Base-by-base conservation (phyloP, 306 rosid species). In the Casuarina equisetifolia region DNA sequence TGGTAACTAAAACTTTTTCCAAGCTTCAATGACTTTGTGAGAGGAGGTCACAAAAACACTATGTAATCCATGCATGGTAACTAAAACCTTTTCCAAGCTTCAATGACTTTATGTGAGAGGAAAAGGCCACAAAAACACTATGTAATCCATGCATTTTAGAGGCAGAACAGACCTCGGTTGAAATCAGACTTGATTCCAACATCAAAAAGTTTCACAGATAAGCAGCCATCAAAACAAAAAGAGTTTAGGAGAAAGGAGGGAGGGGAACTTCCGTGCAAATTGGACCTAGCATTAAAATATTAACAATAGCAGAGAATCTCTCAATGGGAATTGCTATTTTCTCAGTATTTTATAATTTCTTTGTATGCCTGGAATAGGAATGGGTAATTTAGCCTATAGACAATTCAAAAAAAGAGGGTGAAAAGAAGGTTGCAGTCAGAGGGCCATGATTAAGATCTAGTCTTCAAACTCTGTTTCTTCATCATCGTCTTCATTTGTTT, bases 401-500 rank as follows among this genome's bases (percentile, higher is more conserved):
- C 36, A 76, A 78, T 17, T 49, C 70, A 62, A 79, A 54, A 1
- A 43, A 11, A 11, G 74, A 69, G 10, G 71, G 49, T 43, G 67
- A 68, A 70, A 19, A 55, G 49, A 46, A 42, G 5, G 16, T n/a
- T 42, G 42, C 50, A n/a, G 3, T 17, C 32, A 69, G 36, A 78
- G 57, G 53, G 75, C 55, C 50, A 74, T 44, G 66, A n/a, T 66
- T 53, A 51, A 73, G 44, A 54, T 76, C 57, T 75, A 85, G 88
- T 92, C 99, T 86, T 92, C 97, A 64, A 92, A 81, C 75, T 95
- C 99, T 5, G 99, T 95, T 86, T 95, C 99, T 72, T 95, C 98
- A 66, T 95, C 97, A 53, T 94, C 99, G 2, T 95, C 99, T 40
- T 91, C 94, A 0, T 92, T 85, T 78, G 91, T 88, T 76, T 88